Evolutionary conservation across 2,329 filamentous ascomycete genomes (phyloP).

Genomic region (Ceratocystis smalleyi): DNA sequence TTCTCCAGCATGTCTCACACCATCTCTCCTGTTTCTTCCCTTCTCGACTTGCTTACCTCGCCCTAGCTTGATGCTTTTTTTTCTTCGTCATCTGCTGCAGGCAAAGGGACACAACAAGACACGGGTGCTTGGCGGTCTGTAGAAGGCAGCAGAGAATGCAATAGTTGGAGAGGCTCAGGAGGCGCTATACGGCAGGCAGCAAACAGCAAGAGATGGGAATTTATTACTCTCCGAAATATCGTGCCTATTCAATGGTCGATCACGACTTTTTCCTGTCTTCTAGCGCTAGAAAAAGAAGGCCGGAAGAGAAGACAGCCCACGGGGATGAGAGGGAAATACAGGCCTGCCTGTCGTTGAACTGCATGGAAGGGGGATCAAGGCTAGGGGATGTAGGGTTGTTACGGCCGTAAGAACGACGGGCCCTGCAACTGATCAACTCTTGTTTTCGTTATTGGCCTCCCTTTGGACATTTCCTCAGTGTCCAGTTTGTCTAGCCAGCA

Average conservation of each 20-base stretch:
- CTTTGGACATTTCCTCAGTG: not conserved
- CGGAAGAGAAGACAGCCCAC: not conserved
- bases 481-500: not conserved
- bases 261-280: not conserved
- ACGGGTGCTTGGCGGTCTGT: no score
- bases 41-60: not conserved
- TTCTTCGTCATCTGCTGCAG: not conserved
- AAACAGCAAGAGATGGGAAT: not conserved
- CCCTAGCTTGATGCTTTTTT: not conserved
- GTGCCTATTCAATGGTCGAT: not conserved
- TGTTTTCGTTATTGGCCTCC: not conserved
- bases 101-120: no score
- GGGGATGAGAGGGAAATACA: not conserved
- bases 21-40: not conserved
- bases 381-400: no score
- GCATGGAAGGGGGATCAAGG: no score
- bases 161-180: no score
- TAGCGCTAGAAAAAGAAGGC: not conserved
- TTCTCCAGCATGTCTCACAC: no score
- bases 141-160: no score
- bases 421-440: not conserved
- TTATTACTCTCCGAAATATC: not conserved
- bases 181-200: no score
- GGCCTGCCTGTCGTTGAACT: no score
- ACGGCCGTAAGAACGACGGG: not conserved